A percentile compares a stretch with the other conserved stretches of the same genome.
phyloP scores from a whole-genome alignment of 495 filamentous ascomycete genomes.

The Pyronema domesticum region DNA sequence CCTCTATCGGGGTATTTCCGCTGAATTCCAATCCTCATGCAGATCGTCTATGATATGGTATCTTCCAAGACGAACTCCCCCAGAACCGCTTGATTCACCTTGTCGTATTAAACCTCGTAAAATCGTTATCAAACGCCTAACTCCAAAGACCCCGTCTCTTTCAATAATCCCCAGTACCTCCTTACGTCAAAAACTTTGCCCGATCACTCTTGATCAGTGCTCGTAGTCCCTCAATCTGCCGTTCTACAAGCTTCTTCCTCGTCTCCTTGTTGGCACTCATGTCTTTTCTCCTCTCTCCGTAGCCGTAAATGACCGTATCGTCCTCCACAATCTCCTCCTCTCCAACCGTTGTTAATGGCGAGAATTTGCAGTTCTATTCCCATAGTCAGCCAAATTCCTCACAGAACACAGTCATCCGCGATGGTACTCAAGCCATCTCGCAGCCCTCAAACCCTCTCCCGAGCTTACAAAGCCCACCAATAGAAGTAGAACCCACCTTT shows the following conservation, averaged over 20 bases:
- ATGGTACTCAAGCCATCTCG: neutral
- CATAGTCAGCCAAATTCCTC: neutral
- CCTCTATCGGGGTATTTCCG: too few relatives aligned
- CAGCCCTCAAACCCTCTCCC: neutral
- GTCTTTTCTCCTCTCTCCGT: constrained; percentile 39
- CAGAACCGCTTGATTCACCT: too few relatives aligned
- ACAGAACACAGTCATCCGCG: neutral
- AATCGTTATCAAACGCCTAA: too few relatives aligned
- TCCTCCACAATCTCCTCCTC: constrained; percentile 41
- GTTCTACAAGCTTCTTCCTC: constrained; percentile 37
- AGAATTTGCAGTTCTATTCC: constrained; percentile 37
- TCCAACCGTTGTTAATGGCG: constrained; percentile 33
- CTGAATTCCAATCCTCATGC: too few relatives aligned
- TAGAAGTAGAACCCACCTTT: constrained; percentile 31
- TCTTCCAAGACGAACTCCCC: too few relatives aligned
- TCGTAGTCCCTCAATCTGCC: constrained; percentile 45
- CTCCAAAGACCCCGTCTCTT: too few relatives aligned
- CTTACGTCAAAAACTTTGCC: constrained; percentile 34
- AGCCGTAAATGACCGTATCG: constrained; percentile 47
- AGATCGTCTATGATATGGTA: too few relatives aligned
- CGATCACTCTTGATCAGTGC: constrained; percentile 45
- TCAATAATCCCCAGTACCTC: too few relatives aligned
- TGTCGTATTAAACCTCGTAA: too few relatives aligned
- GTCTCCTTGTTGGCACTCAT: constrained; percentile 35
- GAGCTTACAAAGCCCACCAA: neutral